phyloP scores from a whole-genome alignment of 2,329 filamentous ascomycete genomes.

The Podosphaera fusca region DNA sequence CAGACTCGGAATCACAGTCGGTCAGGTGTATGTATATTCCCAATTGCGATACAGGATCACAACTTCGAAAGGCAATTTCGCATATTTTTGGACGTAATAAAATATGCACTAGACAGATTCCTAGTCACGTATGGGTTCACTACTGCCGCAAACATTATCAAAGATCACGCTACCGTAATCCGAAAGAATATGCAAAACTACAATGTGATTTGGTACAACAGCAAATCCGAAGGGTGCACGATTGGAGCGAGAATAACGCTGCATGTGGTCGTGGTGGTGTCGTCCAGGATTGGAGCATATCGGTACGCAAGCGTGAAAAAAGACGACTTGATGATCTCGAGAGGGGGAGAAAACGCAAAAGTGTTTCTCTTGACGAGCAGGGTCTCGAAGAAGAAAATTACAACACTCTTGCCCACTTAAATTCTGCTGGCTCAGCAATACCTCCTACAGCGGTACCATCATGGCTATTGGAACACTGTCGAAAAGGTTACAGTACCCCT shows the following conservation, averaged over 20 bases:
- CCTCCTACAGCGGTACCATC: conserved; percentile 16
- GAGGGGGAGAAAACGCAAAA: conserved; percentile 11
- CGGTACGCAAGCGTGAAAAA: conserved; percentile 40
- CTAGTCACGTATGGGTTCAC: conserved; percentile 46
- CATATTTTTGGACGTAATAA: conserved; percentile 74
- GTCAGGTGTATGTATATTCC: conserved; percentile 29
- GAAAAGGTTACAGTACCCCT: conserved; percentile 16
- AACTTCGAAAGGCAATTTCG: conserved; percentile 51
- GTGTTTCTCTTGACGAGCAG: conserved; percentile 8
- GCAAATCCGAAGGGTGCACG: conserved; percentile 37
- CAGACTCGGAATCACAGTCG: conserved; percentile 3
- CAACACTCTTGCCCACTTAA: conserved; percentile 7
- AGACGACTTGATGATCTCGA: conserved; percentile 25
- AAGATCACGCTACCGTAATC: conserved; percentile 45
- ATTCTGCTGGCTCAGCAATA: conserved; percentile 3
- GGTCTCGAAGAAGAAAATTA: conserved; percentile 5
- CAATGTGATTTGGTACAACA: conserved; percentile 41
- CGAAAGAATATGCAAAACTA: conserved; percentile 31
- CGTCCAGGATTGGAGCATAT: conserved; percentile 36
- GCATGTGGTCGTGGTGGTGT: conserved; percentile 19
- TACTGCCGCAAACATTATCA: conserved; percentile 72
- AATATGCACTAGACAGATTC: conserved; percentile 46
- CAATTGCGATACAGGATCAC: conserved; percentile 34
- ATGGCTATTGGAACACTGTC: conserved; percentile 15
- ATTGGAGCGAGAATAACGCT: conserved; percentile 33